phyloP scores from a whole-genome alignment of 1,284 basidiomycete genomes.

The Acaromyces ingoldii region DNA sequence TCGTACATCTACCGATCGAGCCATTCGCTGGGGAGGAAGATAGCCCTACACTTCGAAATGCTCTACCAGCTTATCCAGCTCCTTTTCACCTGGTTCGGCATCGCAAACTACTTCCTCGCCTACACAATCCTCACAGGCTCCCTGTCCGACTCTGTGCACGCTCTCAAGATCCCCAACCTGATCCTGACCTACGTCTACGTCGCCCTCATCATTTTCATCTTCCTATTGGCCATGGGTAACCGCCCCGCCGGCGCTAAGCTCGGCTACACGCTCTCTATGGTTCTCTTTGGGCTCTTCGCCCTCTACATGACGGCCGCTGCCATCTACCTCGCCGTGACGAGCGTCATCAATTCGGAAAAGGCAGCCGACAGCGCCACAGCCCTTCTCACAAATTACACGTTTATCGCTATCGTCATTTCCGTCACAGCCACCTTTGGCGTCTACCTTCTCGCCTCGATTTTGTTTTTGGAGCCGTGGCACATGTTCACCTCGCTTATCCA shows the following conservation, averaged over 20 bases:
- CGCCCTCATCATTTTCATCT: constrained; percentile 49
- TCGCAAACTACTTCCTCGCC: constrained; percentile 38
- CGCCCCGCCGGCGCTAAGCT: constrained; percentile 42
- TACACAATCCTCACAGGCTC: constrained; percentile 44
- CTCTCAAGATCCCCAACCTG: constrained; percentile 35
- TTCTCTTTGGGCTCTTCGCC: constrained; percentile 44
- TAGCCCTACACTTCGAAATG: constrained; percentile 46
- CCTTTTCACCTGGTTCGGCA: constrained; percentile 54
- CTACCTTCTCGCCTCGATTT: constrained; percentile 40
- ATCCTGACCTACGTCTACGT: constrained; percentile 48
- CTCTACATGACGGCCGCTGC: constrained; percentile 45
- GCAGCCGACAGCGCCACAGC: constrained; percentile 15
- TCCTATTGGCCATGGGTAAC: constrained; percentile 49
- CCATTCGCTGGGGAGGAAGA: constrained; percentile 42
- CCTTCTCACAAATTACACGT: constrained; percentile 31
- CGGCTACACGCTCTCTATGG: constrained; percentile 45
- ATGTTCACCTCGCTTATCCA: constrained; percentile 48
- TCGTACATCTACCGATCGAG: constrained; percentile 48
- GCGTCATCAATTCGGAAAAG: constrained; percentile 27
- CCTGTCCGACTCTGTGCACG: constrained; percentile 29
- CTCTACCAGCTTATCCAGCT: constrained; percentile 47
- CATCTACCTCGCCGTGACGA: constrained; percentile 34
- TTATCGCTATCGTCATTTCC: constrained; percentile 48
- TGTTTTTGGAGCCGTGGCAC: constrained; percentile 49
- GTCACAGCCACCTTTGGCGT: constrained; percentile 46